Evolutionary conservation across 2,329 filamentous ascomycete species (phyloP), one percentile per base, ranked within the genome.

Genomic region (Trichoderma hamatum): DNA sequence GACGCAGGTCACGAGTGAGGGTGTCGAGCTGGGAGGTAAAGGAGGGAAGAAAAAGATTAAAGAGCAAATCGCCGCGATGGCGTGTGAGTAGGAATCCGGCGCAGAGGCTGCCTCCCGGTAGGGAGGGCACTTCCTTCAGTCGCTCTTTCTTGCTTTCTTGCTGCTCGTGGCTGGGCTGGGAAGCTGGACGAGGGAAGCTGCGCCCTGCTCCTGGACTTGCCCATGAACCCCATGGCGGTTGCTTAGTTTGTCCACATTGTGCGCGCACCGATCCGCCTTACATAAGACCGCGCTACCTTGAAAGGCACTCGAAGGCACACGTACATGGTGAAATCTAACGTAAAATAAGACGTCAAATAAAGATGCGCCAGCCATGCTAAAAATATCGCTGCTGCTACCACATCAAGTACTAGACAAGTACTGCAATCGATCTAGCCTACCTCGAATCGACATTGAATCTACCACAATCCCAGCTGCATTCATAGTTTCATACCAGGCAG

Each of bases 401-500:
- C 34, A 26, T 14, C 39, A 34, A 24, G 49, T 64, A 30, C 30
- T 30, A 30, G 30, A 34, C 49, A 28, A 19, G 49, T 55, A 55
- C 34, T 55, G 11, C 21, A 11, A 21, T 49, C 49, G 49, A 64
- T 64, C 49, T 64, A 19, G 49, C 49, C 24, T 14, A 32, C 32
- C 49, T 28, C 21, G 32, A 39, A 64, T 64, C 49, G 52, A 26
- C 60, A 32, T 63, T 16, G 46, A 63, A 63, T 52, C 30, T 63
- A 52, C 46, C n/a, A 13, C 24, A 6, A 24, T 34, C 46, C 9
- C 9, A 49, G 43, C 7, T 16, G 36, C 36, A 39, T 39, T 39
- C 19, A 39, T 19, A n/a, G n/a, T n/a, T n/a, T n/a, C n/a, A n/a
- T n/a, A n/a, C n/a, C n/a, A n/a, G n/a, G n/a, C n/a, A n/a, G n/a